phyloP scores from a whole-genome alignment of 23 red algal species.

The Gracilariopsis chorda region DNA sequence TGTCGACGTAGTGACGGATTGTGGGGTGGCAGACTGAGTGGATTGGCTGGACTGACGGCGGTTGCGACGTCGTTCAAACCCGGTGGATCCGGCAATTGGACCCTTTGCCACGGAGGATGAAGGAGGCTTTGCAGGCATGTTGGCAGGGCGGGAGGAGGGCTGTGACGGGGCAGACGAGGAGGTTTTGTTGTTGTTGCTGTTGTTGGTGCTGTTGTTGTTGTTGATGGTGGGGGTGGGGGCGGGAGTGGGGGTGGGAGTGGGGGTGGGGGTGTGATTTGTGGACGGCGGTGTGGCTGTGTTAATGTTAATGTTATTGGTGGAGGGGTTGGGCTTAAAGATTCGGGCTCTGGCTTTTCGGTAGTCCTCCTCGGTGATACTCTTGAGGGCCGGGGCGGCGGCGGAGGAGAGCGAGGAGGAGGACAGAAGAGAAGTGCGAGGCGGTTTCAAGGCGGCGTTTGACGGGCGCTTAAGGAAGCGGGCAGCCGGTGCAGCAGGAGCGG shows the following conservation, averaged over 20 bases:
- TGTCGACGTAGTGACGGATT: not conserved
- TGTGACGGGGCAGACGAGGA: too few relatives aligned
- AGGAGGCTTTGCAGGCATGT: too few relatives aligned
- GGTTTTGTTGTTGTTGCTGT: too few relatives aligned
- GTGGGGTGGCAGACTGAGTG: not conserved
- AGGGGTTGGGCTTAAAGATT: conserved; percentile 31
- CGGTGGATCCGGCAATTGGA: conserved; percentile 9
- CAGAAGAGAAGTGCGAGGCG: not conserved
- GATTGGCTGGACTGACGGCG: conserved; percentile 3
- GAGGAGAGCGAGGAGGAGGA: not conserved
- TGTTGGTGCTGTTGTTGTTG: too few relatives aligned
- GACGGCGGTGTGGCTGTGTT: not conserved
- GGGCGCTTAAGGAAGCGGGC: not conserved
- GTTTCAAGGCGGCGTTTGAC: not conserved
- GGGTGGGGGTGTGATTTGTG: too few relatives aligned
- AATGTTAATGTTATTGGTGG: not conserved
- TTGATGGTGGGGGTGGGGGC: too few relatives aligned
- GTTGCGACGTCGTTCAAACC: conserved; percentile 56
- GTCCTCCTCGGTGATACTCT: conserved; percentile 52
- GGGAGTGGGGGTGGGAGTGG: too few relatives aligned
- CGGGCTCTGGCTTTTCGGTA: conserved; percentile 58
- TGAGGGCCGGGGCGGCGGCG: not conserved
- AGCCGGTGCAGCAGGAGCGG: not conserved
- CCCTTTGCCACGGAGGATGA: conserved; percentile 37
- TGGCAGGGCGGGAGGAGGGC: too few relatives aligned